Evolutionary conservation across 2,329 filamentous ascomycete species (phyloP), one percentile per base, ranked within the genome.

Genomic region (Tolypocladium guangdongense): DNA sequence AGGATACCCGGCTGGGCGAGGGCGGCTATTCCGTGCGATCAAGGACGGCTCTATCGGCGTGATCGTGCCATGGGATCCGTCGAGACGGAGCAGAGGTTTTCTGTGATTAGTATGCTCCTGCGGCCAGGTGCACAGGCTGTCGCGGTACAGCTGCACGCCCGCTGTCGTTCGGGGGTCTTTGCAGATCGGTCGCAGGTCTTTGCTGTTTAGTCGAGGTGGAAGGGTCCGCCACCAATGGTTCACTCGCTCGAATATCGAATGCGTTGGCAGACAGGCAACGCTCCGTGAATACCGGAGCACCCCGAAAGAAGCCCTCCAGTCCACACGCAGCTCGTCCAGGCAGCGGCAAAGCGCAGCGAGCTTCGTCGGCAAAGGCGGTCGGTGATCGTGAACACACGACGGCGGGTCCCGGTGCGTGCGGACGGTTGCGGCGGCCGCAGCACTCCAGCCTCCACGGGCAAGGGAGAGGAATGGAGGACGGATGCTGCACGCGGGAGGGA

Each of bases 21-120:
- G 16, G 3, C 7, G 35, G 20, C 27, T 46, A 11, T 47, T 50
- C 47, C 51, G 35, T 41, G 54, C 50, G 37, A 55, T 33, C 48
- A 33, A 45, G 32, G 50, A 33, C 41, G 50, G 47, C 20, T 36
- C 33, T 45, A 55, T 22, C 48, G 39, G 39, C 43, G 51, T 53
- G 48, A 49, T 18, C 14, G 47, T 37, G 54, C 54, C 54, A 55
- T 55, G 54, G 48, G 49, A 39, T 30, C 35, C 52, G 41, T 47
- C 22, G 43, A 53, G 41, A 27, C 51, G 24, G 20, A 6, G 24
- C 27, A 12, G 38, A 32, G 20, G 2, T 22, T n/a, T n/a, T 5
- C 27, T n/a, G 27, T 20, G 18, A 7, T 32, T 14, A 5, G 14
- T 32, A 6, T 20, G 27, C 16, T 18, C 10, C 18, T 6, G 27